Percentiles rank a stretch among this genome's conserved stretches.
Evolutionary conservation across 805 yeast genomes (phyloP).

Genomic region (Saturnispora mendoncae): DNA sequence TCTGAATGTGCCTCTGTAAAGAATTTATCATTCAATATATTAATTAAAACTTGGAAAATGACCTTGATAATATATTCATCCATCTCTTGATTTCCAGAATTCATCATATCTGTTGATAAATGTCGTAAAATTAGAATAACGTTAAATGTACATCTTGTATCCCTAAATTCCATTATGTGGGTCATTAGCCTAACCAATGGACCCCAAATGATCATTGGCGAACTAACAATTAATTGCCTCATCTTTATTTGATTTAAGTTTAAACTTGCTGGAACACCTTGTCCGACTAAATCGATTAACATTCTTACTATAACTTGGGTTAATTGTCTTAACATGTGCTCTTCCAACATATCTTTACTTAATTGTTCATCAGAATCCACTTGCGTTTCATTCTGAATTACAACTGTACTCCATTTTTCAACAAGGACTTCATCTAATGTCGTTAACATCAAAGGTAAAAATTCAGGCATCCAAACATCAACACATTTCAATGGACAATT

Average conservation of each 20-base stretch:
- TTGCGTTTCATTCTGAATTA: conserved; percentile 45
- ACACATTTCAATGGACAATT: conserved; percentile 75
- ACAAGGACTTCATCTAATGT: conserved; percentile 69
- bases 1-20: conserved; percentile 84
- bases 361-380: conserved; percentile 62
- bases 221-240: conserved; percentile 55
- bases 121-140: conserved; percentile 74
- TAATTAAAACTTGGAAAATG: conserved; percentile 60
- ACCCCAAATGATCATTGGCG: conserved; percentile 54
- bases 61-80: conserved; percentile 59
- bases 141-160: conserved; percentile 87
- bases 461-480: conserved; percentile 60
- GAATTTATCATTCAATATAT: conserved; percentile 62
- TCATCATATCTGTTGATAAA: conserved; percentile 57
- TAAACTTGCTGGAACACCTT: conserved; percentile 41
- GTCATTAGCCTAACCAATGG: conserved; percentile 69
- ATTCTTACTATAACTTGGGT: conserved; percentile 87
- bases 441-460: conserved; percentile 66
- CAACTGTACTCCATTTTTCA: conserved; percentile 68
- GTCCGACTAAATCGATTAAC: conserved; percentile 82
- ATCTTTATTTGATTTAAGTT: conserved; percentile 57
- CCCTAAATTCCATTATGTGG: conserved; percentile 74
- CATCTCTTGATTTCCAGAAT: conserved; percentile 58
- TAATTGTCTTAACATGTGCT: conserved; percentile 83
- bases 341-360: conserved; percentile 98